Evolutionary conservation across 1,284 basidiomycete species (phyloP).

Genomic region (Sanghuangporus sanghuang): DNA sequence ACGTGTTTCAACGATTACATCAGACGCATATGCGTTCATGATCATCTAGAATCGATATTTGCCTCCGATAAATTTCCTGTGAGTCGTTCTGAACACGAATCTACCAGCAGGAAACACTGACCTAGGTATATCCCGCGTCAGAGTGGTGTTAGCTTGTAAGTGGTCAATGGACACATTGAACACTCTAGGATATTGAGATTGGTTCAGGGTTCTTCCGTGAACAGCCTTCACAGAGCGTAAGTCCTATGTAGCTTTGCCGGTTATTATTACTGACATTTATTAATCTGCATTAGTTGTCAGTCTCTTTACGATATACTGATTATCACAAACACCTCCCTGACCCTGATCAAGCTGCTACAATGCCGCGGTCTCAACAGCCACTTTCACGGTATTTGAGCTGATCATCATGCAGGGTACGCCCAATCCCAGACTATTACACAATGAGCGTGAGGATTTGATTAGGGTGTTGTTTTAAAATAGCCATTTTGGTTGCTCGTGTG

Average conservation of each 20-base stretch:
- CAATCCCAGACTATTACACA: neutral
- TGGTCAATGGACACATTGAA: neutral
- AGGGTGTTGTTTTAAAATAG: neutral
- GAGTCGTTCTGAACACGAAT: neutral
- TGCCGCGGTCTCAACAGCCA: conserved; percentile 6
- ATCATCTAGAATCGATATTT: conserved; percentile 13
- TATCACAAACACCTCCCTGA: neutral
- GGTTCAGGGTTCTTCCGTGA: conserved; percentile 10
- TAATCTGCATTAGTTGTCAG: conserved; percentile 7
- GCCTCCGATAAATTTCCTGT: conserved; percentile 10
- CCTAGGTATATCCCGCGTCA: neutral
- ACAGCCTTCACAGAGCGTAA: conserved; percentile 2
- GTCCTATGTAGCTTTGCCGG: neutral
- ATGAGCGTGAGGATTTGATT: neutral
- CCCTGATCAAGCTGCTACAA: conserved; percentile 1
- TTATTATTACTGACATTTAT: neutral
- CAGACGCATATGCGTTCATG: neutral
- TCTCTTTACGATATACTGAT: neutral
- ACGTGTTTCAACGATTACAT: neutral
- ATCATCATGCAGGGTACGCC: conserved; percentile 12
- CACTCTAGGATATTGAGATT: neutral
- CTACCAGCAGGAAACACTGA: neutral
- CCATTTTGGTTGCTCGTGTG: conserved; percentile 12
- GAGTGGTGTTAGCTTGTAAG: conserved; percentile 12
- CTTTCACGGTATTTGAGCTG: conserved; percentile 11